Base-by-base conservation (phyloP, 2,329 filamentous ascomycete species). In the Pyricularia sp. region DNA sequence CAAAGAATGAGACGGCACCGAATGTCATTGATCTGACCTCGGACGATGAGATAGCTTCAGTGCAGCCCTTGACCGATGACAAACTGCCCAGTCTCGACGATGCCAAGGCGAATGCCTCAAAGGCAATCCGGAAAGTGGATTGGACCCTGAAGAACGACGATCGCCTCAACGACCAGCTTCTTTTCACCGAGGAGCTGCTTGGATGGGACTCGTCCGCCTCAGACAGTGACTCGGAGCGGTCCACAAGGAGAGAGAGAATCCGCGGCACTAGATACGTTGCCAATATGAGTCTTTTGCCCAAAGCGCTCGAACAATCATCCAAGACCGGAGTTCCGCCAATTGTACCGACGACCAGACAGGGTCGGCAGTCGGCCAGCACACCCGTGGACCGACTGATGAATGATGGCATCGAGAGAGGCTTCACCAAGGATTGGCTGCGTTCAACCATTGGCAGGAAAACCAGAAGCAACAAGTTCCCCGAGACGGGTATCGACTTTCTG, bases 291-390 rank as follows among this genome's bases (percentile, higher is more conserved):
- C 20, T 26, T n/a, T 36, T n/a, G 12, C 6, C 6, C 30, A 4
- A 17, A 7, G 14, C 26, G 6, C 11, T 26, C 12, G 36, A 28
- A 17, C 55, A 20, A 9, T 61, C 58, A 10, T 33, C 20, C 55
- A 17, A 17, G 28, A 63, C 67, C 11, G 67, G 67, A 17, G 42
- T 68, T 17, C 67, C 67, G 3, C 58, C 58, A 31, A 68, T 68
- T 26, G 25, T 36, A 9, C 67, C 55, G 17, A 64, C 67, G 10
- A 59, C n/a, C 26, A 28, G 2, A 23, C 50, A 17, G 3, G 11
- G 12, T 20, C 65, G 10, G 14, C 4, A 20, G 42, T 28, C 66
- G 3, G 42, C 12, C 26, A 36, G 28, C 25, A 58, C 17, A 10
- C 26, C 42, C 20, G 20, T 20, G 50, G 20, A 59, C 23, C 25